Evolutionary conservation across 2,329 filamentous ascomycete genomes (phyloP).

Genomic region (Aspergillus arachidicola): DNA sequence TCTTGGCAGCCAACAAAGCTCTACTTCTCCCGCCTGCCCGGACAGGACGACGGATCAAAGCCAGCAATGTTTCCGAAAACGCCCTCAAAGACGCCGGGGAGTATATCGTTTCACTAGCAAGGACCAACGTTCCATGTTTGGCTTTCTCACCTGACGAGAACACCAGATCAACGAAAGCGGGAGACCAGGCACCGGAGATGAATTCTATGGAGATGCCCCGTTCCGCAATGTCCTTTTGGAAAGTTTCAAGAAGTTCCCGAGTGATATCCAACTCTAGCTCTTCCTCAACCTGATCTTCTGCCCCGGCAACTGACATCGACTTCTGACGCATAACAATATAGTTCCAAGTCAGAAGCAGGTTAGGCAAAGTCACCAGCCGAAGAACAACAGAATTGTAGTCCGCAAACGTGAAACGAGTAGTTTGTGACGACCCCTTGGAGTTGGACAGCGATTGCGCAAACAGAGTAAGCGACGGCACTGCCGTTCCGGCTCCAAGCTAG

Average conservation of each 20-base stretch:
- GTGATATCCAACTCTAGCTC: constrained; percentile 52
- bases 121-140: constrained; percentile 50
- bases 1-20: constrained; percentile 64
- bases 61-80: constrained; percentile 59
- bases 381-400: constrained; percentile 66
- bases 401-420: constrained; percentile 57
- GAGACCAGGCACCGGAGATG: constrained; percentile 63
- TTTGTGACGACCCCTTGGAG: constrained; percentile 19
- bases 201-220: constrained; percentile 55
- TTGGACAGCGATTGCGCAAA: constrained; percentile 54
- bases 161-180: constrained; percentile 48
- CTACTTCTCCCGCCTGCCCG: constrained; percentile 34
- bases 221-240: constrained; percentile 45
- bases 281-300: constrained; percentile 13
- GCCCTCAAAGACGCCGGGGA: constrained; percentile 55
- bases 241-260: constrained; percentile 48
- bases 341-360: constrained; percentile 61
- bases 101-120: constrained; percentile 69
- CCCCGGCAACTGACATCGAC: background rate
- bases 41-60: constrained; percentile 49
- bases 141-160: constrained; percentile 34
- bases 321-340: constrained; percentile 19
- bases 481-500: constrained; percentile 65
- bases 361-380: constrained; percentile 63
- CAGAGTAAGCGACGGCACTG: constrained; percentile 59